phyloP scores from a whole-genome alignment of 345 rosid species.

The Bruguiera gymnorhiza region DNA sequence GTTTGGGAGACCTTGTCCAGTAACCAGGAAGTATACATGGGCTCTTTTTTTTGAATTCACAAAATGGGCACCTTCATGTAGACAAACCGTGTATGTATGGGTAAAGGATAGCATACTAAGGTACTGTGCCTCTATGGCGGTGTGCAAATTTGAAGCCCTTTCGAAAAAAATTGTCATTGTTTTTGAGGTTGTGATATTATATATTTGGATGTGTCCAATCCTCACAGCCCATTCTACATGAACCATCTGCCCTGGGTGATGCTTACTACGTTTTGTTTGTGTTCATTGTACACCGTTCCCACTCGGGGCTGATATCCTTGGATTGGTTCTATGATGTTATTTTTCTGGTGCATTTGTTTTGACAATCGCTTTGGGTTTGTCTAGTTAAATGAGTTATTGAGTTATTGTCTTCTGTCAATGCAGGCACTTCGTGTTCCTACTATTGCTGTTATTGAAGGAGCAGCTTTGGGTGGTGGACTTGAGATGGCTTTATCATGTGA shows the following conservation, averaged over 20 bases:
- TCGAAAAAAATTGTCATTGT: not conserved
- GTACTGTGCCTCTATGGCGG: not conserved
- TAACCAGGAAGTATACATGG: not conserved
- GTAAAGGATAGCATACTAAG: too few relatives aligned
- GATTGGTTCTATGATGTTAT: not conserved
- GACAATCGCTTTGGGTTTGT: not conserved
- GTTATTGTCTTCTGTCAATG: constrained; percentile 12
- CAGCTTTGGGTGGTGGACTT: constrained; percentile 93
- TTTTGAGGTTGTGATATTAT: not conserved
- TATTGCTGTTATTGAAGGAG: constrained; percentile 88
- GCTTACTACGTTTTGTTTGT: not conserved
- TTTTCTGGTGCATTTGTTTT: not conserved
- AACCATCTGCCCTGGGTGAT: not conserved
- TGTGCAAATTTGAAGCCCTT: not conserved
- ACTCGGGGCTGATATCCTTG: not conserved
- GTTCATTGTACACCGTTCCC: not conserved
- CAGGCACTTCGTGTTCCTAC: constrained; percentile 74
- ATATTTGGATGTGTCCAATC: not conserved
- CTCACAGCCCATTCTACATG: not conserved
- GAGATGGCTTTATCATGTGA: constrained; percentile 95
- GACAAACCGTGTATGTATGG: not conserved
- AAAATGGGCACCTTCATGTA: not conserved
- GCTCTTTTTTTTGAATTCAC: not conserved
- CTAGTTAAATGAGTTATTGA: not conserved
- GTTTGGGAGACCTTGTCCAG: too few relatives aligned